These are phyloP conservation scores for Cystobasidiopsis lactophilus DNA, from an alignment of 768 basidiomycete species.

Conservation along the genomic window DNA sequence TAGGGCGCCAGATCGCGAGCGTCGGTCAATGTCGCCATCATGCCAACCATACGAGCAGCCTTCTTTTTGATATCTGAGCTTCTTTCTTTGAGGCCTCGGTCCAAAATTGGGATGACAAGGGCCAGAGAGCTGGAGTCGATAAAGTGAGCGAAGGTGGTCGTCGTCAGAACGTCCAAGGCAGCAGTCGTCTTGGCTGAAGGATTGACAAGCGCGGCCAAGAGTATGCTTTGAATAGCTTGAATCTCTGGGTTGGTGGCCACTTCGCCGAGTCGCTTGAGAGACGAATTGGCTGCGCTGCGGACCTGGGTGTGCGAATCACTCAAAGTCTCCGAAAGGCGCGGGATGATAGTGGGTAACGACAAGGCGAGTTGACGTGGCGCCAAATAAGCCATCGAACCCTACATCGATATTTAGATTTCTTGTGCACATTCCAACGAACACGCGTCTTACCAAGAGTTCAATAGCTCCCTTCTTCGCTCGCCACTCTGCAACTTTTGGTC, in stretches of 20 bases:
- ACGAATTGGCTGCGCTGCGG: slow-evolving; percentile 71
- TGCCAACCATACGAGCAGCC: slow-evolving; percentile 93
- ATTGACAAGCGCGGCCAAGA: slow-evolving; percentile 87
- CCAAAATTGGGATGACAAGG: slow-evolving; percentile 78
- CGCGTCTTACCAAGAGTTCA: slow-evolving; percentile 63
- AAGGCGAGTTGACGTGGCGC: slow-evolving; percentile 83
- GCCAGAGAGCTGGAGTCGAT: slow-evolving; percentile 93
- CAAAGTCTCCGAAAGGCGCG: slow-evolving; percentile 75
- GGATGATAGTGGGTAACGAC: slow-evolving; percentile 88
- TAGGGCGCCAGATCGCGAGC: slow-evolving; percentile 88
- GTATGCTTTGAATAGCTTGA: slow-evolving; percentile 61
- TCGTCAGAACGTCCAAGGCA: slow-evolving; percentile 63
- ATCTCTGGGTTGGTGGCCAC: slow-evolving; percentile 93
- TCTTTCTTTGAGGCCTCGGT: slow-evolving; percentile 74
- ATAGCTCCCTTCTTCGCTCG: slow-evolving; percentile 86
- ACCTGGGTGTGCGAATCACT: slow-evolving; percentile 98
- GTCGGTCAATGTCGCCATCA: slow-evolving; percentile 70
- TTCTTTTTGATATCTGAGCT: slow-evolving; percentile 87
- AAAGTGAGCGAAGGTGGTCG: slow-evolving; percentile 92
- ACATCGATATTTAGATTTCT: neutral
- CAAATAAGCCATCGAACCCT: slow-evolving; percentile 88
- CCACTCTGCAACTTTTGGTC: slow-evolving; percentile 36
- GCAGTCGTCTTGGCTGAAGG: slow-evolving; percentile 61
- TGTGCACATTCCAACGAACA: too few species aligned
- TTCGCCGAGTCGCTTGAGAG: slow-evolving; percentile 91